Base-by-base conservation (phyloP, 1,284 basidiomycete genomes). In the Nidula niveotomentosa region DNA sequence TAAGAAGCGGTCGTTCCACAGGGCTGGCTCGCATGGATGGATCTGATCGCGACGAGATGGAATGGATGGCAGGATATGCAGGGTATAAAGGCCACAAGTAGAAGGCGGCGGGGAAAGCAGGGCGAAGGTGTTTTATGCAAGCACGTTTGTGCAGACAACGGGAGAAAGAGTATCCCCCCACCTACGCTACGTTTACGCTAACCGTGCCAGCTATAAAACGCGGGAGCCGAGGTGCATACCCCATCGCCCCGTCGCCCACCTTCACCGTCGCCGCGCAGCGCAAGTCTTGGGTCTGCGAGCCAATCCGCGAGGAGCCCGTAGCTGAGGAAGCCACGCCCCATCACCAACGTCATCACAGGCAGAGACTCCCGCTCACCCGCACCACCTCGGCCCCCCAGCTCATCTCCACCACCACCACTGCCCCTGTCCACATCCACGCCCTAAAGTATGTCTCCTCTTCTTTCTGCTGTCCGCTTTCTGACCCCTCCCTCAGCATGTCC, bases 341-440 rank as follows among this genome's bases (percentile, higher is more conserved):
- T 61, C 70, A 72, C 64, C 73, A 77, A 74, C 82, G 84, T 73
- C 85, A 85, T 75, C 84, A 85, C 71, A 79, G 74, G 62, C 78
- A 79, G 54, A 76, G 78, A 57, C 62, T 73, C 23, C 70, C 73
- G 51, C 70, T 77, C 59, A 58, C 71, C 55, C 75, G 80, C 58
- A 73, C 76, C 53, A 61, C 71, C 60, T 81, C 83, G 55, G 76
- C 79, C 54, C 84, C 84, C 56, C 76, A 78, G 61, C 80, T 87
- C 66, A 80, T 86, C 68, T 87, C 83, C 53, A 85, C 85, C 55
- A 80, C 72, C 60, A 86, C 85, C 54, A 84, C 85, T 56, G 71
- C 75, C 39, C 86, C 86, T 55, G 68, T 86, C 61, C 76, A 87
- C 69, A 84, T 86, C 57, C 75, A 77, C 63, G 69, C 70, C 51